phyloP scores from a whole-genome alignment of 495 filamentous ascomycete genomes.

The Penicillium herquei region DNA sequence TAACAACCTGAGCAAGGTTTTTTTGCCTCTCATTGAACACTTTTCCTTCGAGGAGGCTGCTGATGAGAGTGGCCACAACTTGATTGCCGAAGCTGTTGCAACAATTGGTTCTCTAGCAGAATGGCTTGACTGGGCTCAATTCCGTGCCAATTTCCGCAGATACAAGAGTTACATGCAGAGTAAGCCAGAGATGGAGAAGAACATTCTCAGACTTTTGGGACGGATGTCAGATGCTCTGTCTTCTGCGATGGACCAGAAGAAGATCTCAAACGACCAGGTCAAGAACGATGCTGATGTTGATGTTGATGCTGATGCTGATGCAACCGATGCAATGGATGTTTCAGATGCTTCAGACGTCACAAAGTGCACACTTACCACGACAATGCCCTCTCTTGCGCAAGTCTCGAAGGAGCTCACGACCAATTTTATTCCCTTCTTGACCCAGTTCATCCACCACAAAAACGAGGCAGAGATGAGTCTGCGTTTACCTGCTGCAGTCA shows the following conservation, averaged over 20 bases:
- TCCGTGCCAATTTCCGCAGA: conserved; percentile 73
- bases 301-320: not conserved
- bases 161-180: conserved; percentile 76
- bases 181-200: conserved; percentile 82
- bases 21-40: conserved; percentile 89
- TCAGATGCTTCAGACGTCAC: conserved; percentile 13
- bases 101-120: conserved; percentile 71
- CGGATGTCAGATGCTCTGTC: conserved; percentile 73
- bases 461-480: conserved; percentile 90
- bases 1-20: conserved; percentile 78
- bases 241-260: conserved; percentile 47
- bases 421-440: conserved; percentile 72
- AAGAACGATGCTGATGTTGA: conserved; percentile 27
- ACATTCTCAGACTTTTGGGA: conserved; percentile 76
- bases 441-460: conserved; percentile 84
- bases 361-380: conserved; percentile 54
- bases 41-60: conserved; percentile 81
- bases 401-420: conserved; percentile 70
- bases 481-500: conserved; percentile 82
- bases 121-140: conserved; percentile 90
- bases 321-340: conserved; percentile 28
- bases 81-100: conserved; percentile 75
- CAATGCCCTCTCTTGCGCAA: conserved; percentile 67
- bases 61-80: conserved; percentile 75
- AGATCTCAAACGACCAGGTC: conserved; percentile 27